Evolutionary conservation across 306 rosid genomes (phyloP), one percentile per base, ranked within the genome.

Genomic region (Dicorynia guianensis): DNA sequence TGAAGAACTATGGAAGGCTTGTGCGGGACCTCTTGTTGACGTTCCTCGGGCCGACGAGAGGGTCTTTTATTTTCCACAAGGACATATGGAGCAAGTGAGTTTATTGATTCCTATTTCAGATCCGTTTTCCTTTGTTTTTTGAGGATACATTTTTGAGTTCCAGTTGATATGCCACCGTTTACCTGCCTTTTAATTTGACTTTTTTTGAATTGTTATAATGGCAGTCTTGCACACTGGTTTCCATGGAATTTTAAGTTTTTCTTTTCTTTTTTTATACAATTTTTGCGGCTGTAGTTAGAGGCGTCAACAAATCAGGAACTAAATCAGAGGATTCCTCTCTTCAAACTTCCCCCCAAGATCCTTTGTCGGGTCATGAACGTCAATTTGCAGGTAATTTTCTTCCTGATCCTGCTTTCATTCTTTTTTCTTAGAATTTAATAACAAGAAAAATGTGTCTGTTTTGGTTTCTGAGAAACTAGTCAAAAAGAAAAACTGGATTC

Each of bases 1-100:
- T 68, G 75, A 54, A 77, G 93, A 89, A 83, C 89, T 79, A 20
- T 95, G 99, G 99, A 89, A 77, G 82, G 92, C 79, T 5, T 86
- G 89, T 25, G 97, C 99, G 11, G 99, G 99, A 71, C 98, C 97
- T 33, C 90, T 87, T 30, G 97, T 89, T 1, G 99, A 89, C 59
- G 92, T 95, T 78, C 99, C 97, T 80, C 79, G 59, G 63, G 36
- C 5, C 25, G 57, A 44, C 20, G 89, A 95, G 79, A 89, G 87
- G 76, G 99, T 92, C 30, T 90, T 63, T 79, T 95, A 95, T 67
- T 90, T 95, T 53, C 99, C 97, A 5, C 99, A 95, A 58, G 98
- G 99, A 1, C 99, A 95, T 66, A 92, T 92, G 96, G 97, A 92
- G 53, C 98, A 95, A 84, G 97, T 92, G 57, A 77, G 85, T 75